Evolutionary conservation across 2,329 filamentous ascomycete species (phyloP), one percentile per base, ranked within the genome.

Genomic region (Penicillium vulpinum): DNA sequence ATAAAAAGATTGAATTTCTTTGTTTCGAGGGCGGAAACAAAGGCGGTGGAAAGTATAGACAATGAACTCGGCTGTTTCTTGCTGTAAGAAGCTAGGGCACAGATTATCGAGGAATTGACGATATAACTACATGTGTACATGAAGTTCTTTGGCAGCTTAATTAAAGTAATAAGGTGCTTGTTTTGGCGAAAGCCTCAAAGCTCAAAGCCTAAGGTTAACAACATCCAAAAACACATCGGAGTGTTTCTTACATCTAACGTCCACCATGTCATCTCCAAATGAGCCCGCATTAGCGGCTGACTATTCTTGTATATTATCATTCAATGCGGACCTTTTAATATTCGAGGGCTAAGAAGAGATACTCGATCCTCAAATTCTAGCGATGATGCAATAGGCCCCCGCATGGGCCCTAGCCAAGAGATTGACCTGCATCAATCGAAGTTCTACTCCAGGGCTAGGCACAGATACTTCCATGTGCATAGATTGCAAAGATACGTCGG

Each of bases 351-450:
- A 11, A n/a, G 11, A n/a, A 8, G 15, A 24, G 2, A 5, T 26
- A n/a, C 21, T 18, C 21, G 3, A 29, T 21, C 8, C n/a, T 45
- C 28, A 11, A 15, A 10, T 22, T 16, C 4, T 38, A 18, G 13
- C 24, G 7, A 43, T 50, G 47, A 50, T 43, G 38, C 48, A 51
- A 43, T 33, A 15, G 26, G 4, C 24, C 59, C 60, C 62, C 59
- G 61, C 62, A 61, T 56, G 45, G 52, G 21, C 56, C 44, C 53
- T 22, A 62, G 61, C 63, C 59, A 65, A 63, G 52, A 53, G 48
- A 49, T 59, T 58, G 54, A 57, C 62, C 44, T 62, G 61, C 61
- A 54, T 54, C 40, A 24, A 52, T 53, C 24, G 9, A 40, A 35
- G 15, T 26, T 28, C 26, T 38, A 36, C 11, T n/a, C n/a, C n/a